Evolutionary conservation across 2,329 filamentous ascomycete species (phyloP), one percentile per base, ranked within the genome.

Genomic region (Fonsecaea multimorphosa): DNA sequence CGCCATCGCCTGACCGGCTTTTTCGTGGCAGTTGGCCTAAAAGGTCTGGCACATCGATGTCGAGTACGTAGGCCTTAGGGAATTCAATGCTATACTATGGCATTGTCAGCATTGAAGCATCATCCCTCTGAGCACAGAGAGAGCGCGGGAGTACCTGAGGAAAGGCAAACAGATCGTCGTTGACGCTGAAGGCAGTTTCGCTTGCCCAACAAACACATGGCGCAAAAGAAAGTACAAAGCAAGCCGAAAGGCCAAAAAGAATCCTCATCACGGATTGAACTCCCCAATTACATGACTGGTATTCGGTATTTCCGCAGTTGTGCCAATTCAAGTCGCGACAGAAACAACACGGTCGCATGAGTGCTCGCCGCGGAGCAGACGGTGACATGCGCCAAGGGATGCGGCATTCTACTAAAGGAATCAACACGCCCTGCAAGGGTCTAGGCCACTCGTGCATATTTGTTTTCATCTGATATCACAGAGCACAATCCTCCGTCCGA

Each of bases 91-190:
- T 90, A 75, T 91, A 97, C 89, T 97, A 76, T 55, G 55, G n/a
- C 44, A 34, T 27, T 49, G 57, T 67, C n/a, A 69, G 61, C 5
- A 36, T 31, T 22, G 51, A 38, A 52, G n/a, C 40, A 24, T 19
- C 38, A 19, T 24, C 59, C 24, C 3, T 31, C 29, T 31, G 29
- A 3, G 57, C 49, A 55, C 49, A 55, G 52, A n/a, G 14, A 40
- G 46, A 55, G 49, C 46, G 34, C 56, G 44, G 32, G 56, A 82
- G 69, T 82, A 94, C 91, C 85, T 95, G 92, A 11, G 93, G 93
- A 78, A 90, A 92, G 19, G 92, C 92, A 63, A 96, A 84, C 58
- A 97, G 78, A 76, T 97, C 93, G 75, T 96, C 92, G 74, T 95
- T 89, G 63, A 96, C 91, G 79, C 89, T 96, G 81, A 97, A 97